Evolutionary conservation across 148 eudicot species (phyloP), one percentile per base, ranked within the genome.

Genomic region (Vaccinium vitisidaea): DNA sequence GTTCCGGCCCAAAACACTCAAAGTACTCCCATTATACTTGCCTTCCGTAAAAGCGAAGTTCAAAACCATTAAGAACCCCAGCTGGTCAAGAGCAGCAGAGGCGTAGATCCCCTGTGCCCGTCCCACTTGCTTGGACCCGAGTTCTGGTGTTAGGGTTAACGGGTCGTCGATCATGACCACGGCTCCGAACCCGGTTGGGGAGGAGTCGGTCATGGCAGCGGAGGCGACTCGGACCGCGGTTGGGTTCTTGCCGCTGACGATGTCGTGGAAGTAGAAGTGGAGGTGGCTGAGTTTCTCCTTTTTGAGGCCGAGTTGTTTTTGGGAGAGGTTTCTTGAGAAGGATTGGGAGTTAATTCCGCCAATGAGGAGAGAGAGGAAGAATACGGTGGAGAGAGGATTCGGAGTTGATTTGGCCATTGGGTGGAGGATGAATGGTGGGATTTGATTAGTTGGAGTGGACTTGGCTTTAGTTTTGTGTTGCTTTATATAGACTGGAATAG

Each of bases 231-330:
- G 50, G 84, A 86, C 59, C 0, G 90, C 88, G 1, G 91, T 89
- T 6, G 90, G 86, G 58, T 84, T 78, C 49, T n/a, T 58, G 39
- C 90, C 89, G 48, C 82, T 53, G 23, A 90, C 86, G 15, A 85
- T 86, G 89, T 91, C 93, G 32, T 91, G 93, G 82, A 84, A 89
- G 88, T 84, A 89, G 85, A 91, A 90, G 82, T 71, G 88, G 43
- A 90, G 88, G 77, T 90, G 91, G 71, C 90, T 89, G 12, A 89
- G 89, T 21, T 89, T 89, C 71, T 90, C 87, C 32, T 53, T 85
- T 19, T 78, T 81, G 5, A 87, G 82, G 56, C 92, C 87, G 4
- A 84, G 63, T 21, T 46, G 30, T 67, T 80, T 80, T 25, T 32
- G 82, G 52, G 90, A 82, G 7, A 90, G 36, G 16, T n/a, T 80